These are phyloP conservation scores for Metschnikowia amazonensis DNA, from an alignment of 805 yeast species.

Conservation along the genomic window DNA sequence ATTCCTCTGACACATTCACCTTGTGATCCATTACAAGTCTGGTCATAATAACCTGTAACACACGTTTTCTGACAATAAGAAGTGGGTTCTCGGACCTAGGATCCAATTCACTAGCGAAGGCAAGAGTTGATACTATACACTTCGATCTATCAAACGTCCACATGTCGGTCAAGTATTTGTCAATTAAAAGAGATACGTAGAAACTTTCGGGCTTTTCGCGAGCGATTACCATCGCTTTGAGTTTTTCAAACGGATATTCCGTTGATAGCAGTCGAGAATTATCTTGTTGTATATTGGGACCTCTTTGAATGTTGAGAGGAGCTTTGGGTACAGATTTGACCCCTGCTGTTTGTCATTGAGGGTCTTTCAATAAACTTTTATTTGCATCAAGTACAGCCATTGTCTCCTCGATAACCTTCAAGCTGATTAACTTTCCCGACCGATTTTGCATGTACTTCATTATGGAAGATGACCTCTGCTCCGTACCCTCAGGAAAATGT, in stretches of 20 bases:
- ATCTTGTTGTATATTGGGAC: not conserved
- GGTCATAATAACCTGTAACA: constrained; percentile 9
- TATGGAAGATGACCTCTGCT: not conserved
- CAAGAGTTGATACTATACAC: constrained; percentile 19
- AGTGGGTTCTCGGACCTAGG: constrained; percentile 6
- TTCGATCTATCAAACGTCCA: constrained; percentile 21
- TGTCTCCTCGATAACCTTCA: not conserved
- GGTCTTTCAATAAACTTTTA: not conserved
- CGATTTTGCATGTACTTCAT: not conserved
- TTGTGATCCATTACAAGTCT: constrained; percentile 12
- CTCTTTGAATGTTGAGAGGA: not conserved
- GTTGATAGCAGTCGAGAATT: not conserved
- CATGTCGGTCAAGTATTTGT: constrained; percentile 8
- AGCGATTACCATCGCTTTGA: not conserved
- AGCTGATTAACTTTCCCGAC: not conserved
- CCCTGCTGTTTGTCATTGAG: not conserved
- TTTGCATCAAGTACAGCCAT: not conserved
- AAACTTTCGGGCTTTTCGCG: constrained; percentile 11
- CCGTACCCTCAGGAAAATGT: not conserved
- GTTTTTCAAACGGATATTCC: not conserved
- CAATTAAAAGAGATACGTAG: constrained; percentile 12
- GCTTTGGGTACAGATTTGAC: not conserved
- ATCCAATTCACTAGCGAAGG: constrained; percentile 12
- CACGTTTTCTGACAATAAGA: constrained; percentile 10
- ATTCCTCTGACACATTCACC: constrained; percentile 5